phyloP scores from a whole-genome alignment of 805 yeast genomes.

The Barnettozyma siamensis region DNA sequence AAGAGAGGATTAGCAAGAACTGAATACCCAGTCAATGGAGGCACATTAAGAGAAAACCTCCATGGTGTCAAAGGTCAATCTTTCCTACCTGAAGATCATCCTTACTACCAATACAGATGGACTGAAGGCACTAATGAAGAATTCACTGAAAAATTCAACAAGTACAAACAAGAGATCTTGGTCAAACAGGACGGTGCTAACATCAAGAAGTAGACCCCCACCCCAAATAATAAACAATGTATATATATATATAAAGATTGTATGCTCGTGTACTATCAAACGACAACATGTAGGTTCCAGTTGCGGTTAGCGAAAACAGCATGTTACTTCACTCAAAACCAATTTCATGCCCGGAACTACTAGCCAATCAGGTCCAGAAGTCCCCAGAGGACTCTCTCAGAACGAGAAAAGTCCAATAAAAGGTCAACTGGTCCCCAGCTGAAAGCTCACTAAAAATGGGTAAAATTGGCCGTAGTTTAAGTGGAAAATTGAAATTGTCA shows the following conservation, averaged over 20 bases:
- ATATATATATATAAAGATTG: constrained; percentile 14
- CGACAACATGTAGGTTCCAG: constrained; percentile 28
- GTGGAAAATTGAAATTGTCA: background rate
- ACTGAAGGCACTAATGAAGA: constrained; percentile 24
- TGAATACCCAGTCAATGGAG: constrained; percentile 30
- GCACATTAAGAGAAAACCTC: constrained; percentile 31
- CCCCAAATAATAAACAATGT: background rate
- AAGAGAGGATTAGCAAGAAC: constrained; percentile 29
- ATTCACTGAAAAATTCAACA: constrained; percentile 17
- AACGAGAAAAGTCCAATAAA: constrained; percentile 2
- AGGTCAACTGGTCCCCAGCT: background rate
- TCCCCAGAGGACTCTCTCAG: constrained; percentile 1
- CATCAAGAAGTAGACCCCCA: background rate
- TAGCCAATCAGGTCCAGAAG: constrained; percentile 2
- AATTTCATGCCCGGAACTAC: constrained; percentile 10
- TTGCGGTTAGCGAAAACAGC: constrained; percentile 32
- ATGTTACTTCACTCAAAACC: constrained; percentile 3
- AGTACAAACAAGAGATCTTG: constrained; percentile 6
- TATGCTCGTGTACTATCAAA: constrained; percentile 30
- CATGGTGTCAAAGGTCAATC: constrained; percentile 16
- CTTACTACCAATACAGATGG: constrained; percentile 17
- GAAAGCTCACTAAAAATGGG: background rate
- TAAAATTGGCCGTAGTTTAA: background rate
- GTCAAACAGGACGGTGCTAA: constrained; percentile 3
- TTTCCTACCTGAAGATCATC: constrained; percentile 14